Conservation (phyloP, 208 protist species). For the Strigomonas culicis region DNA sequence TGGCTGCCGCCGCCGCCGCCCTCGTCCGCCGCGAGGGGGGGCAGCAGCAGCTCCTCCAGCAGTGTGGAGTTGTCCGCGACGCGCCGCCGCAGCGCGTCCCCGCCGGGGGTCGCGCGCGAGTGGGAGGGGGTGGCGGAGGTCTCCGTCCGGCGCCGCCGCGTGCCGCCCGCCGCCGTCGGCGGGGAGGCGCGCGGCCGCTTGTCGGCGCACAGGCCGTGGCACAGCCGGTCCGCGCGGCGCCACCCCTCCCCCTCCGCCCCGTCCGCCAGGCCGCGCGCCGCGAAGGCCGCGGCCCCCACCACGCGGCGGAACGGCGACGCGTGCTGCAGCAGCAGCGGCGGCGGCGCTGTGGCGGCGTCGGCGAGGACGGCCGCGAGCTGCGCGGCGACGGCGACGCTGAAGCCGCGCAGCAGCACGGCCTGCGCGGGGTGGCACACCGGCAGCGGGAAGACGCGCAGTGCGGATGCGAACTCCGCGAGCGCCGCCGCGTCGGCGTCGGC, state of each 20-base stretch:
- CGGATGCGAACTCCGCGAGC: neutral
- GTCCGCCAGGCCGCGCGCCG: too few species aligned
- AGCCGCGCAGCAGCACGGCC: neutral
- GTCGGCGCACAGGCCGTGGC: too few species aligned
- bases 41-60: neutral
- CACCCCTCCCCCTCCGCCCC: too few species aligned
- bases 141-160: too few species aligned
- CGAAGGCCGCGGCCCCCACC: neutral
- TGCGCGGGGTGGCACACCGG: neutral
- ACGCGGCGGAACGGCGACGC: constrained; percentile 1
- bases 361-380: neutral
- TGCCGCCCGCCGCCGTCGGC: too few species aligned
- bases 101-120: neutral
- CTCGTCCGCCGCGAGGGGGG: neutral
- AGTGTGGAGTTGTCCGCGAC: neutral
- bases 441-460: neutral
- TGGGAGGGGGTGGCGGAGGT: too few species aligned
- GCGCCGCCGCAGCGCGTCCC: neutral
- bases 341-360: neutral
- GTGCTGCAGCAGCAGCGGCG: neutral
- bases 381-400: neutral
- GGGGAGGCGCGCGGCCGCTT: too few species aligned
- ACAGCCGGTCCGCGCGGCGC: too few species aligned
- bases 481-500: neutral
- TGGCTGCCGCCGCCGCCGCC: neutral